phyloP scores from a whole-genome alignment of 1,284 basidiomycete genomes.

The Sphagnurus paluster region DNA sequence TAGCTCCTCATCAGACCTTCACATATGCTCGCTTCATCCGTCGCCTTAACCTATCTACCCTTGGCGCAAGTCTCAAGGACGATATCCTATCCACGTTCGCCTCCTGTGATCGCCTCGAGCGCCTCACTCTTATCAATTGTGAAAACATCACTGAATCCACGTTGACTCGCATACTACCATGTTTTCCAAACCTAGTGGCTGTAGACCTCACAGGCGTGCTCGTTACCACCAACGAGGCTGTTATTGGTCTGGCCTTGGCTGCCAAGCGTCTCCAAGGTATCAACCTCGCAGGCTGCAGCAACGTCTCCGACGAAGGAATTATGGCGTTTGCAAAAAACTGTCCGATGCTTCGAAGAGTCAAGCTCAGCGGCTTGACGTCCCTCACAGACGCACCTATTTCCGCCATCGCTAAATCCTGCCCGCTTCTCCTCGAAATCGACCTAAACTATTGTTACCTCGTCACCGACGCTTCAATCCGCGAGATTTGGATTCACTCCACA shows the following conservation, averaged over 20 bases:
- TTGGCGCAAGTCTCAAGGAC: slow-evolving; percentile 77
- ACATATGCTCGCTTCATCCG: slow-evolving; percentile 89
- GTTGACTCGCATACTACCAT: slow-evolving; percentile 68
- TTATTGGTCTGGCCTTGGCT: slow-evolving; percentile 68
- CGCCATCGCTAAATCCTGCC: slow-evolving; percentile 79
- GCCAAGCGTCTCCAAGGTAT: slow-evolving; percentile 88
- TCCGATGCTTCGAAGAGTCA: slow-evolving; percentile 83
- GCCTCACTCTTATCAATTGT: slow-evolving; percentile 90
- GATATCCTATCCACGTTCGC: slow-evolving; percentile 75
- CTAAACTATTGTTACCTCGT: slow-evolving; percentile 83
- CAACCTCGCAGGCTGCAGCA: slow-evolving; percentile 86
- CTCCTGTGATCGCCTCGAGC: slow-evolving; percentile 83
- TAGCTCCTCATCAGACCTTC: slow-evolving; percentile 70
- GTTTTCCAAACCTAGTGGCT: slow-evolving; percentile 80
- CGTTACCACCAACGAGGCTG: slow-evolving; percentile 69
- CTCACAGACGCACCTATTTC: slow-evolving; percentile 84
- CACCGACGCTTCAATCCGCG: slow-evolving; percentile 77
- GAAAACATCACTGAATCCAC: slow-evolving; percentile 68
- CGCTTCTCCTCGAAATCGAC: slow-evolving; percentile 92
- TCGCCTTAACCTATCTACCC: slow-evolving; percentile 84
- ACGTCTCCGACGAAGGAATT: slow-evolving; percentile 80
- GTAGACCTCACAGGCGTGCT: slow-evolving; percentile 84
- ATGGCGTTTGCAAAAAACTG: slow-evolving; percentile 76
- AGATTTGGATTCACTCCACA: slow-evolving; percentile 79
- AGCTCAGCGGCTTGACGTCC: slow-evolving; percentile 75